These are phyloP conservation scores for Backusella liffmaniae DNA, from an alignment of 192 early-diverging fungal species.

Conservation along the genomic window DNA sequence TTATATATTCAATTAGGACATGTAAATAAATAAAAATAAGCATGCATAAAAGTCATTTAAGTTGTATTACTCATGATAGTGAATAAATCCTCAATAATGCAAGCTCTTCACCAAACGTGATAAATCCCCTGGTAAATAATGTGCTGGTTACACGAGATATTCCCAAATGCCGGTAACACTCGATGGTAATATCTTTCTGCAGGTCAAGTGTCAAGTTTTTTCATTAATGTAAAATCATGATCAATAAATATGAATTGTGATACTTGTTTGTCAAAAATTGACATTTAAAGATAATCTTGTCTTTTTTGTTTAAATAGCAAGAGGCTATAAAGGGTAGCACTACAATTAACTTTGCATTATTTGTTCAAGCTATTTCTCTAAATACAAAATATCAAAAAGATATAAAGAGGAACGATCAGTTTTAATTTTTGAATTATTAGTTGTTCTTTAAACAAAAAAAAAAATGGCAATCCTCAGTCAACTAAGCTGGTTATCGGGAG, in stretches of 20 bases:
- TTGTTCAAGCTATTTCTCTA: background rate
- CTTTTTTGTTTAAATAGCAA: background rate
- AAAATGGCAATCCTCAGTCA: background rate
- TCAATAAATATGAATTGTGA: background rate
- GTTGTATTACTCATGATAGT: background rate
- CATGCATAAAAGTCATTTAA: background rate
- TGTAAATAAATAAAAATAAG: no score
- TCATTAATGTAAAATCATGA: no score
- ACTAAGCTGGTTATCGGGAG: background rate
- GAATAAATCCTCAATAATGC: background rate
- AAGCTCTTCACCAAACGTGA: background rate
- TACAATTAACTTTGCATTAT: background rate
- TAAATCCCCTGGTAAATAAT: background rate
- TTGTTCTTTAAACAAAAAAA: background rate
- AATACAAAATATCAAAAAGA: no score
- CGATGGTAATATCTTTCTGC: background rate
- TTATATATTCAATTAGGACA: no score
- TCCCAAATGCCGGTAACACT: background rate
- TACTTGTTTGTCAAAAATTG: conserved; percentile 1
- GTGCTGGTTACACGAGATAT: background rate
- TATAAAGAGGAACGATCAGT: background rate
- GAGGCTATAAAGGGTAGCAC: background rate
- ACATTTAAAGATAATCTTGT: conserved; percentile 1
- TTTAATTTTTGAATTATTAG: background rate
- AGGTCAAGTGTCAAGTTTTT: background rate